Conservation (phyloP, 2,329 filamentous ascomycete species). For the Aaosphaeria arxii region DNA sequence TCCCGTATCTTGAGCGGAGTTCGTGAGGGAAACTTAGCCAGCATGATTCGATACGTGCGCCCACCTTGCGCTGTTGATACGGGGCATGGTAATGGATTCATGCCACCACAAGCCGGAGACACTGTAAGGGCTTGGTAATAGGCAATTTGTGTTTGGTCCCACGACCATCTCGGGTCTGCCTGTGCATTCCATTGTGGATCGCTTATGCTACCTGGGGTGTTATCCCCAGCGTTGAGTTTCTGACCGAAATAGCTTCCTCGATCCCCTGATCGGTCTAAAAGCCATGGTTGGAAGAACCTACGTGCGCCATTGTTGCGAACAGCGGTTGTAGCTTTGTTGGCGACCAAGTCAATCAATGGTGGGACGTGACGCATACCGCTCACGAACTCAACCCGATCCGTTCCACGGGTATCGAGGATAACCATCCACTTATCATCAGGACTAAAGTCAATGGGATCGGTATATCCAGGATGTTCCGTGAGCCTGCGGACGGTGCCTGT, state of each 20-base stretch:
- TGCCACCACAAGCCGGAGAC: constrained; percentile 41
- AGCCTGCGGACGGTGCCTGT: constrained; percentile 41
- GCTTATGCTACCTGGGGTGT: constrained; percentile 20
- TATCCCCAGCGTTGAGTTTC: constrained; percentile 33
- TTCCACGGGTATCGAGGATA: constrained; percentile 42
- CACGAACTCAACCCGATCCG: constrained; percentile 39
- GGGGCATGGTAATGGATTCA: constrained; percentile 42
- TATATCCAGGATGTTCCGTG: constrained; percentile 43
- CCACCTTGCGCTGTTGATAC: constrained; percentile 39
- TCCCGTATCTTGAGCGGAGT: constrained; percentile 13
- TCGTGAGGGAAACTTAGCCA: constrained; percentile 38
- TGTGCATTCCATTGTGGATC: constrained; percentile 47
- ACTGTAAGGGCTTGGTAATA: constrained; percentile 40
- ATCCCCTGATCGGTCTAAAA: constrained; percentile 45
- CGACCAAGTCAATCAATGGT: constrained; percentile 33
- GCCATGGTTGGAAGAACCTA: constrained; percentile 45
- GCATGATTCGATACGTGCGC: constrained; percentile 38
- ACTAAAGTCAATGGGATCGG: constrained; percentile 42
- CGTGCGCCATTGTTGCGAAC: constrained; percentile 44
- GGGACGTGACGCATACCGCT: constrained; percentile 40
- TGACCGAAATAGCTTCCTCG: constrained; percentile 44
- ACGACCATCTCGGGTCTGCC: constrained; percentile 42
- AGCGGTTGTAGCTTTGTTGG: constrained; percentile 31
- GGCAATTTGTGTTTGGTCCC: constrained; percentile 40
- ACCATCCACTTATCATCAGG: constrained; percentile 41